Conservation (phyloP, 2,329 filamentous ascomycete genomes). For the Truncatella angustata region DNA sequence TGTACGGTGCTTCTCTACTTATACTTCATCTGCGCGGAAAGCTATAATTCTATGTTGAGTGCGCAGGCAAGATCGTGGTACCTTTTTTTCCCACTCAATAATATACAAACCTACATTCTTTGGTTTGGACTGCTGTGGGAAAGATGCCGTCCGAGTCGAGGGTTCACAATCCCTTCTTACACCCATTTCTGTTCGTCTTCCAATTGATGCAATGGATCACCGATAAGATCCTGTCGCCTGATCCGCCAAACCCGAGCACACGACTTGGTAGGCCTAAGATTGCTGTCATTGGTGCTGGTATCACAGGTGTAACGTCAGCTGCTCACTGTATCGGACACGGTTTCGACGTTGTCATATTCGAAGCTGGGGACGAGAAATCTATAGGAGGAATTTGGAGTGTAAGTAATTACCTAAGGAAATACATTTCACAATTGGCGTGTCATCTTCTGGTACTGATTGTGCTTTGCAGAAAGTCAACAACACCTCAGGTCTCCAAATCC, state of each 20-base stretch:
- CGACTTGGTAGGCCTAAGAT: slow-evolving; percentile 62
- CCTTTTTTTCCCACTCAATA: too few relatives aligned
- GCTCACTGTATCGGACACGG: slow-evolving; percentile 83
- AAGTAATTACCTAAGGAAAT: slow-evolving; percentile 28
- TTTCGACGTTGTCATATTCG: slow-evolving; percentile 79
- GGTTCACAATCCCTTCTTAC: slow-evolving; percentile 41
- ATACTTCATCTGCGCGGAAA: too few relatives aligned
- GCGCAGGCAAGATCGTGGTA: too few relatives aligned
- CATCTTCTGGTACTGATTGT: too few relatives aligned
- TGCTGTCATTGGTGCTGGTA: slow-evolving; percentile 67
- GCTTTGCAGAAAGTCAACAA: slow-evolving; percentile 69
- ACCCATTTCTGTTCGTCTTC: slow-evolving; percentile 61
- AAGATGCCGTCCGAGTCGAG: slow-evolving; percentile 17
- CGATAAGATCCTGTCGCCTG: slow-evolving; percentile 65
- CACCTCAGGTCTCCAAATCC: slow-evolving; percentile 79
- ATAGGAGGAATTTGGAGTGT: slow-evolving; percentile 82
- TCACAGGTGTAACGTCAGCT: slow-evolving; percentile 75
- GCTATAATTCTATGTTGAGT: too few relatives aligned
- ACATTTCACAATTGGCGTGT: too few relatives aligned
- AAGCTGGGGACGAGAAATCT: slow-evolving; percentile 63
- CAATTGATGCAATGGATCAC: slow-evolving; percentile 64
- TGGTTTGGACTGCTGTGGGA: too few relatives aligned
- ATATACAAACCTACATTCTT: too few relatives aligned
- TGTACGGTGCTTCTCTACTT: too few relatives aligned
- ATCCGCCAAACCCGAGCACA: slow-evolving; percentile 59